A percentile compares a stretch with the other conserved stretches of the same genome.
Conservation (phyloP, 1,284 basidiomycete genomes). For the Hemileia vastatrix region DNA sequence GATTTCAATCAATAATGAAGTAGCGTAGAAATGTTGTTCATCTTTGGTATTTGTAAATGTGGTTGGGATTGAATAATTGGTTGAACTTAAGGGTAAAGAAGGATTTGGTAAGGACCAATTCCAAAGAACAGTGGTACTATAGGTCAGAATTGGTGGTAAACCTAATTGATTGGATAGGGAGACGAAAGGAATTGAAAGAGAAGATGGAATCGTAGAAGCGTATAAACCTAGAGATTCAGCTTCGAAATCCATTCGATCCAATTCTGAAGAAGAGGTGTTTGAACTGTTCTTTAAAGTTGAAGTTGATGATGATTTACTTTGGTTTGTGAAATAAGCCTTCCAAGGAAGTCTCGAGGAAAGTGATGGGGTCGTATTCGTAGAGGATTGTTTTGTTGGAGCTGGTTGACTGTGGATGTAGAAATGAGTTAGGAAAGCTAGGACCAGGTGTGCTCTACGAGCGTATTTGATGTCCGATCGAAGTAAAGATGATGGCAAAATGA, state of each 20-base stretch:
- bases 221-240: background rate
- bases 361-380: constrained; percentile 11
- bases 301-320: background rate
- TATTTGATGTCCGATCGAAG: constrained; percentile 29
- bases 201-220: constrained; percentile 29
- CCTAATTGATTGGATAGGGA: constrained; percentile 64
- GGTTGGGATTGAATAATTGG: constrained; percentile 49
- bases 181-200: constrained; percentile 67
- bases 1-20: constrained; percentile 81
- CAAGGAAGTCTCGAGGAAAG: constrained; percentile 53
- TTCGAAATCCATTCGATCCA: background rate
- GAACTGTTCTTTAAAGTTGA: background rate
- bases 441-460: constrained; percentile 71
- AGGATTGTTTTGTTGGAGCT: constrained; percentile 48
- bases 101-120: constrained; percentile 57
- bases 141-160: constrained; percentile 81
- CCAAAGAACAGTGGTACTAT: constrained; percentile 85
- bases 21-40: constrained; percentile 80
- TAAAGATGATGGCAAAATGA: constrained; percentile 24
- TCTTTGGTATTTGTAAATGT: constrained; percentile 70
- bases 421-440: constrained; percentile 75
- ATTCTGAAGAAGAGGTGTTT: background rate
- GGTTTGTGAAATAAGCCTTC: background rate
- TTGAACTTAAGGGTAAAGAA: constrained; percentile 26
- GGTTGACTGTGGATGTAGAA: constrained; percentile 70